Evolutionary conservation across 2,329 filamentous ascomycete species (phyloP).

Genomic region (Pyrenophora graminea): DNA sequence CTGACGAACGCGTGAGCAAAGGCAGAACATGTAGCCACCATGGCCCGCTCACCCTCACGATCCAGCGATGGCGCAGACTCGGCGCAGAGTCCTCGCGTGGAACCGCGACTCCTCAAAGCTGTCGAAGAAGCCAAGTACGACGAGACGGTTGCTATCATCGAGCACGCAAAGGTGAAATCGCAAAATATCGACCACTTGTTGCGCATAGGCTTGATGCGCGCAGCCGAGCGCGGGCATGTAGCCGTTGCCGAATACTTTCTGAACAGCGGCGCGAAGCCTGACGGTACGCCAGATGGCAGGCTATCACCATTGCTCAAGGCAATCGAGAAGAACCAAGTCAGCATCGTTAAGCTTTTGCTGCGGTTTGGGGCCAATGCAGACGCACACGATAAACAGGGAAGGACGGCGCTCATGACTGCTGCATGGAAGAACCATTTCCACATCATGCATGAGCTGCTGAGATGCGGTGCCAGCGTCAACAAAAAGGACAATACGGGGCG

Average conservation of each 20-base stretch:
- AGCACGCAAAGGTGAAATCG: constrained; percentile 37
- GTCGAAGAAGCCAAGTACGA: constrained; percentile 39
- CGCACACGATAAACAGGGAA: constrained; percentile 42
- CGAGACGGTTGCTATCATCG: constrained; percentile 43
- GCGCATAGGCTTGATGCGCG: constrained; percentile 44
- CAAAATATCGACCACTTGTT: constrained; percentile 42
- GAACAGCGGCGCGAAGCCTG: constrained; percentile 40
- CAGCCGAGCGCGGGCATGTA: constrained; percentile 39
- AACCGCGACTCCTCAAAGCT: constrained; percentile 43
- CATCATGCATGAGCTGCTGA: constrained; percentile 42
- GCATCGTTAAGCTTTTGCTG: constrained; percentile 39
- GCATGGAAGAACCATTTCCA: constrained; percentile 43
- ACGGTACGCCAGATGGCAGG: constrained; percentile 38
- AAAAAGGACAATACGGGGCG: constrained; percentile 40
- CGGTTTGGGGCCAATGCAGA: constrained; percentile 40
- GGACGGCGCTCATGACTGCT: constrained; percentile 46
- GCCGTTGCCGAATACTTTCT: constrained; percentile 40
- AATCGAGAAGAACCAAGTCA: constrained; percentile 38
- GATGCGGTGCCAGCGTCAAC: constrained; percentile 47
- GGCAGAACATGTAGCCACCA: constrained; percentile 23
- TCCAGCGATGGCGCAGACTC: constrained; percentile 43
- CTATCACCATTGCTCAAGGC: constrained; percentile 39
- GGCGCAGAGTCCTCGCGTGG: constrained; percentile 32
- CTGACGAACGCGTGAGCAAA: constrained; percentile 5
- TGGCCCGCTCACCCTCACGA: constrained; percentile 43